Evolutionary conservation across 805 yeast species (phyloP).

Genomic region (Saccharomycopsis malanga): DNA sequence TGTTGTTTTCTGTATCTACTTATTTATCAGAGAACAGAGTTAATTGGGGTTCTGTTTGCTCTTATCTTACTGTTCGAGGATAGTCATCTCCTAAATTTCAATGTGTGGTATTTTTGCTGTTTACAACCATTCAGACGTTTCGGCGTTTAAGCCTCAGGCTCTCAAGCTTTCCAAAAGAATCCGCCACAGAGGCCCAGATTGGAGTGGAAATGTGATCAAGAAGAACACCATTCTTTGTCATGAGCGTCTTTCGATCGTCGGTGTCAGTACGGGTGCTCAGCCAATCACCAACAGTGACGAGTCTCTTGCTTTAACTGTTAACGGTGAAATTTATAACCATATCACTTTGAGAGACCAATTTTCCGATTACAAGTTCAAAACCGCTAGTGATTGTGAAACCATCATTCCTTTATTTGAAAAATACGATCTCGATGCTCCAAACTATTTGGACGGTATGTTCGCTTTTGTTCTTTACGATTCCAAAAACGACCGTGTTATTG

Average conservation of each 20-base stretch:
- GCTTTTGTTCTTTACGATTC: slow-evolving; percentile 91
- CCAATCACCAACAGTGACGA: slow-evolving; percentile 83
- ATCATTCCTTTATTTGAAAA: slow-evolving; percentile 88
- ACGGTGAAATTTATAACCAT: slow-evolving; percentile 98
- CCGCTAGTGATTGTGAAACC: slow-evolving; percentile 94
- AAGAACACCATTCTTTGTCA: slow-evolving; percentile 86
- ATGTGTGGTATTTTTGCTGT: slow-evolving; percentile 99
- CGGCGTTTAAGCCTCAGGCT: slow-evolving; percentile 78
- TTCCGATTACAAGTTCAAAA: slow-evolving; percentile 67
- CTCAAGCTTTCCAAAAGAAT: slow-evolving; percentile 84
- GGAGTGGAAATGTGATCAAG: slow-evolving; percentile 76
- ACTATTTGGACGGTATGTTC: slow-evolving; percentile 94
- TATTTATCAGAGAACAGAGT: too few species aligned
- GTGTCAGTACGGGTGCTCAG: slow-evolving; percentile 96
- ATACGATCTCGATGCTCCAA: slow-evolving; percentile 86
- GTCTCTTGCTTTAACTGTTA: slow-evolving; percentile 70
- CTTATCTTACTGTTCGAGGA: too few species aligned
- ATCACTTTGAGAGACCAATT: slow-evolving; percentile 76
- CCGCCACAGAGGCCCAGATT: slow-evolving; percentile 99
- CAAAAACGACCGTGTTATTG: slow-evolving; percentile 76
- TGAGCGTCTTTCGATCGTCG: slow-evolving; percentile 96
- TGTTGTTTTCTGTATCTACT: too few species aligned
- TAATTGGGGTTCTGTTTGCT: too few species aligned
- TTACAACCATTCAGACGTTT: slow-evolving; percentile 71
- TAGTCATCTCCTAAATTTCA: too few species aligned